Conservation (phyloP, 1,139 yeast species). For the Lodderomyces orthopsilosis region DNA sequence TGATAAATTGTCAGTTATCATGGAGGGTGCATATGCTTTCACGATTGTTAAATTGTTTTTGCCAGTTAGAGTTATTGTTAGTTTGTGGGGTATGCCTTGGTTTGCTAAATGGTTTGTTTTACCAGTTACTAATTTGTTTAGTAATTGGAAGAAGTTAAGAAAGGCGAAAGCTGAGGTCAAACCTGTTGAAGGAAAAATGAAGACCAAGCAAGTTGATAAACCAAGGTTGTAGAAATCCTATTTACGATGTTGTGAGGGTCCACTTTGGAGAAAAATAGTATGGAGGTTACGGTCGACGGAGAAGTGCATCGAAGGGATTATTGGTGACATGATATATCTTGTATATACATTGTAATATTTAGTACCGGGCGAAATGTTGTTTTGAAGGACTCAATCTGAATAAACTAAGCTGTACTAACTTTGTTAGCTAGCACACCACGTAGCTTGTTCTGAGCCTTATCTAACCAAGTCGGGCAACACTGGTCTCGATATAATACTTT, state of each 20-base stretch:
- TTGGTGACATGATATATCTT: neutral
- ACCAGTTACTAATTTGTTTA: constrained; percentile 47
- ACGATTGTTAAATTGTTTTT: constrained; percentile 66
- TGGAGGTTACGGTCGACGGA: neutral
- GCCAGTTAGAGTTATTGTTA: constrained; percentile 59
- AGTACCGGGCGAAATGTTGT: no score
- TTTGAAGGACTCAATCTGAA: no score
- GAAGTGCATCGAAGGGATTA: no score
- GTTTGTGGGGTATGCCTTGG: constrained; percentile 63
- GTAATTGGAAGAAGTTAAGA: constrained; percentile 15
- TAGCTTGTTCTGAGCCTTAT: no score
- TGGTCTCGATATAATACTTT: no score
- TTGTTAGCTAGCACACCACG: no score
- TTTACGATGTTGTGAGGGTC: neutral
- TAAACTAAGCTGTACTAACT: no score
- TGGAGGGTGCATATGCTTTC: constrained; percentile 89
- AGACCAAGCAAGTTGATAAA: constrained; percentile 25
- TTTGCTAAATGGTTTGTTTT: constrained; percentile 59
- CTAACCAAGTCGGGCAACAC: no score
- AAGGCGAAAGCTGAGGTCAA: constrained; percentile 7
- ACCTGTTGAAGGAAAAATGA: constrained; percentile 7
- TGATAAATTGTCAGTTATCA: constrained; percentile 55
- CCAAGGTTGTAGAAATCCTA: constrained; percentile 31
- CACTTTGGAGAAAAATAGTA: neutral
- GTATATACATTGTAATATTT: neutral